These are phyloP conservation scores for Termitomyces sp. DNA, from an alignment of 768 basidiomycete genomes.

Conservation along the genomic window DNA sequence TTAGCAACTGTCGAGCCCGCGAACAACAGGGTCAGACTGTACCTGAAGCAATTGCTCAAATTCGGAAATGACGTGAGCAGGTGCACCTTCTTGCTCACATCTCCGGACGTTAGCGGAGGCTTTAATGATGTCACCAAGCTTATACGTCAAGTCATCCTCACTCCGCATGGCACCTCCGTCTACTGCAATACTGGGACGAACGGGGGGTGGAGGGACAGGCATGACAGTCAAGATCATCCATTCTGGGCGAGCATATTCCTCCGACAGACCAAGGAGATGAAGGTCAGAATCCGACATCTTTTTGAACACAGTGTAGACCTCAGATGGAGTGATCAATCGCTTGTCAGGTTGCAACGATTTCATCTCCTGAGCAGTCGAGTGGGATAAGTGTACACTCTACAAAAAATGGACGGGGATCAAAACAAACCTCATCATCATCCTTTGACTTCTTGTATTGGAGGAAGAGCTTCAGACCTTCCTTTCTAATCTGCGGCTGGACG, in stretches of 20 bases:
- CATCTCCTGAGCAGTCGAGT: slow-evolving; percentile 50
- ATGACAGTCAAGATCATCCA: slow-evolving; percentile 99
- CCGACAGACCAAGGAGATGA: slow-evolving; percentile 85
- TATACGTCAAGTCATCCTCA: slow-evolving; percentile 98
- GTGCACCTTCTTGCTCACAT: slow-evolving; percentile 95
- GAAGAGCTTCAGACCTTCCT: slow-evolving; percentile 94
- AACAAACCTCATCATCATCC: slow-evolving; percentile 88
- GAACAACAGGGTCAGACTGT: neutral
- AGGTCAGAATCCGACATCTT: slow-evolving; percentile 93
- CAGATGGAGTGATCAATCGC: slow-evolving; percentile 75
- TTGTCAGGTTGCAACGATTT: slow-evolving; percentile 83
- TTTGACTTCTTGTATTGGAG: slow-evolving; percentile 93
- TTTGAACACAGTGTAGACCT: slow-evolving; percentile 92
- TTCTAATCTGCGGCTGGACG: slow-evolving; percentile 82
- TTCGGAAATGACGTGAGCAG: slow-evolving; percentile 92
- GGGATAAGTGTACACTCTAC: slow-evolving; percentile 4
- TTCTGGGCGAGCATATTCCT: slow-evolving; percentile 94
- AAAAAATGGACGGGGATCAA: slow-evolving; percentile 2
- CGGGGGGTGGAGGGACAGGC: slow-evolving; percentile 96
- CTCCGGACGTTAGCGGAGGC: slow-evolving; percentile 88
- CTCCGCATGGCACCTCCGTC: slow-evolving; percentile 96
- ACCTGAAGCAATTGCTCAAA: slow-evolving; percentile 96
- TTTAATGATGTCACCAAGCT: slow-evolving; percentile 95
- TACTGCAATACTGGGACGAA: slow-evolving; percentile 95
- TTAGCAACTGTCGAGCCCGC: neutral